Base-by-base conservation (phyloP, 345 rosid species). In the Lepidium didymum region DNA sequence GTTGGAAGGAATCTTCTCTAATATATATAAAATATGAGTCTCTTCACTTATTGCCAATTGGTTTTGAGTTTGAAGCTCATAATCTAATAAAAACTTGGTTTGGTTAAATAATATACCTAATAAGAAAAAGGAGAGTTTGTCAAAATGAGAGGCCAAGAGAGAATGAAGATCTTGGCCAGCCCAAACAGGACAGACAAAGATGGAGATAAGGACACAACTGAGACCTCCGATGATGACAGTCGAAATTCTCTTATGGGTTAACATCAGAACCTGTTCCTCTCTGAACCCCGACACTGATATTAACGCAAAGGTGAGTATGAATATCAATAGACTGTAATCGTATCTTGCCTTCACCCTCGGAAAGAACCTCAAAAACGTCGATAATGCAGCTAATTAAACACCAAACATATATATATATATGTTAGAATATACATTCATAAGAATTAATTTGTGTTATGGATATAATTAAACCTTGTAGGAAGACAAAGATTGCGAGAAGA, bases 341-440 rank as follows among this genome's bases (percentile, higher is more conserved):
- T 90, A 92, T 82, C 96, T 86, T 10, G 90, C 87, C 80, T 87
- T 92, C 59, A 92, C 71, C 23, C 64, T 52, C 3, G 98, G 98
- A 14, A 89, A 82, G 77, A 90, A 92, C 35, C 96, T 72, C 52
- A 84, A 16, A 64, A 86, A 92, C 23, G 98, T 90, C 7, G 85
- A 73, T 23, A 67, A 23, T 12, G 86, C 51, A 51, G 96, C 98
- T 89, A 79, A 69, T n/a, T n/a, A 76, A 1, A 27, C 0, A 27
- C 4, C 6, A 4, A 1, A 27, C 31, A 27, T 4, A 27, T 0
- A 27, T 27, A 27, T 4, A 27, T 27, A 4, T 27, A 27, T n/a
- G n/a, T 27, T 4, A 4, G 6, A 27, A 27, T 27, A 27, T 27
- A 27, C 6, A 4, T 4, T 4, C 6, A 5, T 27, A 25, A 3